Evolutionary conservation across 1,284 basidiomycete genomes (phyloP), one percentile per base, ranked within the genome.

Genomic region (Tremellales sp.): DNA sequence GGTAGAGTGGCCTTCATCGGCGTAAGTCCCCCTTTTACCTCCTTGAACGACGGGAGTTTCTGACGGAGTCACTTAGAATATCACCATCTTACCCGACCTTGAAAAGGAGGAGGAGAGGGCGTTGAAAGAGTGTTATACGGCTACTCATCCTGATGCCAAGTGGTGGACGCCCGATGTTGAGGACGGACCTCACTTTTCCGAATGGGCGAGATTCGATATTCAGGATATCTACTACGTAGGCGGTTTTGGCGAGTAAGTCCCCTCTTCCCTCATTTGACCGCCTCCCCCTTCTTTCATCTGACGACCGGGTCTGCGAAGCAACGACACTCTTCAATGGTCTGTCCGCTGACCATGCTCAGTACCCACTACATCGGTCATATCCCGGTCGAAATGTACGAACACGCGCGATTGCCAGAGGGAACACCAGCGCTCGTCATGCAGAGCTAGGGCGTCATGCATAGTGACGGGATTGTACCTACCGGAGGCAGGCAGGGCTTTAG

Each of bases 191-290:
- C 72, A 72, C 52, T 43, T 54, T 3, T 57, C 64, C 1, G 52
- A 63, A 12, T 75, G 73, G 73, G 69, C 69, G 2, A 58, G 62
- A 21, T 60, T 75, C 22, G 65, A 67, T 23, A 50, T 65, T 4
- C 53, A 81, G 76, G 78, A 76, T 48, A 73, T 84, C 19, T 84
- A 84, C 65, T 84, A 82, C 57, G 81, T 84, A 7, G 83, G 83
- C 19, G 82, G 82, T 3, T 84, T 84, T 59, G 83, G 82, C 31
- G 79, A 78, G 80, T 81, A 59, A 65, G 79, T 48, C 12, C 11
- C 26, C 27, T 5, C 17, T 22, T 2, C 23, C 22, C 2, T 4
- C 24, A 40, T 3, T 21, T 17, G 21, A n/a, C 15, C n/a, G n/a
- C n/a, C n/a, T n/a, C n/a, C n/a, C n/a, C n/a, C n/a, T n/a, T n/a